phyloP scores from a whole-genome alignment of 1,284 basidiomycete genomes.

The Leccinum pachyderme region DNA sequence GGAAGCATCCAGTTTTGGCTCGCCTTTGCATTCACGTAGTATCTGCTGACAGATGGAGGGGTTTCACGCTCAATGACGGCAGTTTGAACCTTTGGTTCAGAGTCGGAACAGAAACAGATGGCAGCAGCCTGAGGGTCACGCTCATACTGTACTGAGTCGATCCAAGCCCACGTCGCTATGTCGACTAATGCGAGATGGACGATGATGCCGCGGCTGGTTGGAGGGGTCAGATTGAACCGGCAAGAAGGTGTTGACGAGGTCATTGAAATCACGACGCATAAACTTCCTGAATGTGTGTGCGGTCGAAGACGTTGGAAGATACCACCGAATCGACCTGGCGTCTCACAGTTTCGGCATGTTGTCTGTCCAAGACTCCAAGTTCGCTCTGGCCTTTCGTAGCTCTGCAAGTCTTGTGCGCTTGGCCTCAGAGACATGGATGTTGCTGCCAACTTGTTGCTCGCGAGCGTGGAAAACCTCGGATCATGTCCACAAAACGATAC shows the following conservation, averaged over 20 bases:
- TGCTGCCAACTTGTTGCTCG: too few species aligned
- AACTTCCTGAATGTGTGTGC: constrained; percentile 33
- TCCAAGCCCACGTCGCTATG: constrained; percentile 64
- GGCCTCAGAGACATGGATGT: constrained; percentile 67
- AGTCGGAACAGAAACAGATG: constrained; percentile 29
- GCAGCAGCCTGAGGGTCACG: constrained; percentile 39
- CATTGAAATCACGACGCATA: constrained; percentile 61
- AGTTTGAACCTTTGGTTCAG: constrained; percentile 79
- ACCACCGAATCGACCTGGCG: constrained; percentile 43
- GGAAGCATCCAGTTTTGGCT: too few species aligned
- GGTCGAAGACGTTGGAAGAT: constrained; percentile 20
- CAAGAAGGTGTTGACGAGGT: constrained; percentile 58
- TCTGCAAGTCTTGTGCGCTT: constrained; percentile 89
- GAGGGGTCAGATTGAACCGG: constrained; percentile 38
- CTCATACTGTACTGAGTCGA: constrained; percentile 40
- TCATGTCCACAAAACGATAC: constrained; percentile 14
- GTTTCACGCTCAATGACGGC: constrained; percentile 57
- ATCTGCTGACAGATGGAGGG: constrained; percentile 32
- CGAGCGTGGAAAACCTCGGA: too few species aligned
- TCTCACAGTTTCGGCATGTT: constrained; percentile 57
- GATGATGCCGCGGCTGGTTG: constrained; percentile 45
- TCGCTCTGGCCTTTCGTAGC: constrained; percentile 68
- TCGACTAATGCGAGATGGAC: constrained; percentile 56
- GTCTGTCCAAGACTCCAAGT: too few species aligned
- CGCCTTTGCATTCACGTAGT: not conserved